Base-by-base conservation (phyloP, 768 basidiomycete genomes). In the Dacryopinax spathularia region DNA sequence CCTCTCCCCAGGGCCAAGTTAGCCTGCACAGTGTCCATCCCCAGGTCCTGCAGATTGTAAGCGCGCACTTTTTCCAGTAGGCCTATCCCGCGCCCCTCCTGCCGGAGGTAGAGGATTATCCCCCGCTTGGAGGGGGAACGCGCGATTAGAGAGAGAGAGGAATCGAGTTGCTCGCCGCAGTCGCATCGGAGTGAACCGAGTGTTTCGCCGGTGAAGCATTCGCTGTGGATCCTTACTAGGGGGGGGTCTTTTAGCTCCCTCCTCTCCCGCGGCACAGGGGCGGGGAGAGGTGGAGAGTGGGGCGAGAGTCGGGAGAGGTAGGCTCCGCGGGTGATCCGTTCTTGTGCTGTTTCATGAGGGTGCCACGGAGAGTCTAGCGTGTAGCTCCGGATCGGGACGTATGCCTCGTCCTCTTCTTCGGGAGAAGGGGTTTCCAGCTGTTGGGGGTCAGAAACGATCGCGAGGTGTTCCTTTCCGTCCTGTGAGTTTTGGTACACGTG, bases 191-290 rank as follows among this genome's bases (percentile, higher is more conserved):
- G 93, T 79, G 92, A 86, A 29, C 96, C 96, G 64, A 98, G 84
- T 7, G 94, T 98, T 75, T 98, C 96, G 31, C 96, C 96, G 0
- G 96, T 99, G 76, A 92, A 98, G 73, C 96, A 99, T 73, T 99
- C 96, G 31, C 92, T 96, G 75, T 99, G 96, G 60, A 99, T 91
- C 36, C 96, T 86, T 43, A 99, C 85, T 61, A 98, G 82, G 0
- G 96, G 92, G 0, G 86, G 75, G 1, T 88, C 88, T 6, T 41
- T 34, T 34, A 62, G 62, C 48, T 29, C 34, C 15, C 3, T 22
- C 31, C 34, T 86, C 72, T 41, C 71, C 68, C 63, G n/a, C 10
- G 59, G 18, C 13, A 27, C 35, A 22, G 64, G 62, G 27, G 44
- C 37, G 56, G 44, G 22, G 1, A 75, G 73, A 2, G 79, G 77